Evolutionary conservation across 2,329 filamentous ascomycete species (phyloP).

Genomic region (Monilinia fructigena): DNA sequence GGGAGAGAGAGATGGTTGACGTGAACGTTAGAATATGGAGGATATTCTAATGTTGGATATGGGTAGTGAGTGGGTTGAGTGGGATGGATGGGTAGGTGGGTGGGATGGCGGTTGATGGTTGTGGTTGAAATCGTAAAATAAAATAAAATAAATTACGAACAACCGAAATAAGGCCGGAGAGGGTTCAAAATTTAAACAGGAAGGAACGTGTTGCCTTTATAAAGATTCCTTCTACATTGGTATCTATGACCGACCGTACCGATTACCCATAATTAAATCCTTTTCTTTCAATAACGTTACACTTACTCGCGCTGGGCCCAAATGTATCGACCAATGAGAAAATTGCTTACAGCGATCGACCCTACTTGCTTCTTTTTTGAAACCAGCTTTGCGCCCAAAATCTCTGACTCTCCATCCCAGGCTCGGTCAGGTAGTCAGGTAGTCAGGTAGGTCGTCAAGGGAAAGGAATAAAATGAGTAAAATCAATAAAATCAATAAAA

Average conservation of each 20-base stretch:
- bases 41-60: neutral
- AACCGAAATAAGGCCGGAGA: conserved; percentile 21
- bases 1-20: neutral
- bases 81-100: neutral
- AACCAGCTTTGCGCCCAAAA: neutral
- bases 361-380: conserved; percentile 5
- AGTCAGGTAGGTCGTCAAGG: neutral
- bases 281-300: conserved; percentile 1
- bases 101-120: neutral
- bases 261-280: conserved; percentile 18
- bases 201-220: conserved; percentile 16
- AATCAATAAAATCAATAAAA: too few relatives aligned
- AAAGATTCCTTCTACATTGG: neutral
- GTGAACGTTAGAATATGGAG: conserved; percentile 7
- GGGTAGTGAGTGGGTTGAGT: neutral
- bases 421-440: too few relatives aligned
- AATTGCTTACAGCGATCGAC: conserved; percentile 17
- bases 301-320: too few relatives aligned
- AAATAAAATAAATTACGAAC: conserved; percentile 18
- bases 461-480: neutral
- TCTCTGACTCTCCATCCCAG: neutral
- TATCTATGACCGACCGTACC: neutral
- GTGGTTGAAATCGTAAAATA: conserved; percentile 18
- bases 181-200: conserved; percentile 7
- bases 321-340: conserved; percentile 12